Evolutionary conservation across 1,284 basidiomycete genomes (phyloP).

Genomic region (Ustilago esculenta): DNA sequence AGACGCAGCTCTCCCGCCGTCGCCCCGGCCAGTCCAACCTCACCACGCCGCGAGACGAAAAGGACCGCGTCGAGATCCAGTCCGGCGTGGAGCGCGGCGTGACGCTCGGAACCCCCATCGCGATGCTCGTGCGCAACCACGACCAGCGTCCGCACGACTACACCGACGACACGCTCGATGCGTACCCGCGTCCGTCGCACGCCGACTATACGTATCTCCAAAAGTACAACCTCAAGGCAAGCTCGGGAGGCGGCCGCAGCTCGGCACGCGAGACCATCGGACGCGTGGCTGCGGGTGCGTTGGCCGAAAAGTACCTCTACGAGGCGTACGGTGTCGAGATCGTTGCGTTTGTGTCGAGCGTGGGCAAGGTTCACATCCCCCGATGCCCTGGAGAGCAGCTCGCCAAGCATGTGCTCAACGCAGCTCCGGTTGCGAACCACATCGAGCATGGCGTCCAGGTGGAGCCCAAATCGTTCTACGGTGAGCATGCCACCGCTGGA

Average conservation of each 20-base stretch:
- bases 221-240: constrained; percentile 97
- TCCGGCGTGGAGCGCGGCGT: constrained; percentile 93
- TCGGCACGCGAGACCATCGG: constrained; percentile 97
- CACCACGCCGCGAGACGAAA: constrained; percentile 92
- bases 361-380: constrained; percentile 86
- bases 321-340: constrained; percentile 90
- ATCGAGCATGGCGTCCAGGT: constrained; percentile 14
- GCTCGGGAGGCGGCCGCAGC: constrained; percentile 92
- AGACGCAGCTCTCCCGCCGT: constrained; percentile 88
- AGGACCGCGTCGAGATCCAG: constrained; percentile 92
- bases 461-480: constrained; percentile 43
- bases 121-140: constrained; percentile 93
- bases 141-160: constrained; percentile 99
- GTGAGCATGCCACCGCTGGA: constrained; percentile 66
- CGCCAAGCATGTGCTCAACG: constrained; percentile 31
- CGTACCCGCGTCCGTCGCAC: constrained; percentile 95
- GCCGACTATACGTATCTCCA: constrained; percentile 98
- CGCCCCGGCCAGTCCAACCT: constrained; percentile 95
- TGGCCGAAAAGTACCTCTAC: constrained; percentile 95
- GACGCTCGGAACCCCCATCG: constrained; percentile 96
- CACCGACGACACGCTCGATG: constrained; percentile 84
- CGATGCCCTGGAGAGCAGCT: constrained; percentile 60
- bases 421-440: constrained; percentile 6
- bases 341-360: constrained; percentile 94
- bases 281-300: constrained; percentile 95